Evolutionary conservation across 2,329 filamentous ascomycete genomes (phyloP).

Genomic region (Ceratocystis ficicola): DNA sequence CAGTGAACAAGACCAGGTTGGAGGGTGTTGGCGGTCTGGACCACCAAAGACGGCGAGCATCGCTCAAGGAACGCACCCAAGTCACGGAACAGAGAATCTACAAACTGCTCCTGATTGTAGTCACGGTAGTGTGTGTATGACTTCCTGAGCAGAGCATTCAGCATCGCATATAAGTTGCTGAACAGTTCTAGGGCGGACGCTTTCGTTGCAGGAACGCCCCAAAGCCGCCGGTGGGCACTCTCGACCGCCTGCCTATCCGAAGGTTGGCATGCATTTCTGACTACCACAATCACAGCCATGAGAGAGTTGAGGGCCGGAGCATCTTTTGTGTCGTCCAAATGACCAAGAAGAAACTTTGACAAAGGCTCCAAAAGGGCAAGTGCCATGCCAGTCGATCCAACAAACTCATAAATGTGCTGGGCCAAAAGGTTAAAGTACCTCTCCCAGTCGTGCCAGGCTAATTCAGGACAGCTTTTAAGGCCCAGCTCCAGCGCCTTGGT

Average conservation of each 20-base stretch:
- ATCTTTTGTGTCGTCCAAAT: slow-evolving; percentile 17
- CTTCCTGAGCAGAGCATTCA: slow-evolving; percentile 40
- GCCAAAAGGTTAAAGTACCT: slow-evolving; percentile 47
- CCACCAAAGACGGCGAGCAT: slow-evolving; percentile 39
- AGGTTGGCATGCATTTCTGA: slow-evolving; percentile 42
- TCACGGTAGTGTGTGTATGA: slow-evolving; percentile 40
- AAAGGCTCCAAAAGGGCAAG: slow-evolving; percentile 60
- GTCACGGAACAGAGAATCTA: slow-evolving; percentile 41
- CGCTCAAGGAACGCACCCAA: slow-evolving; percentile 41
- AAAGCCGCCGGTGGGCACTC: slow-evolving; percentile 51
- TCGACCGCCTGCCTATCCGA: slow-evolving; percentile 52
- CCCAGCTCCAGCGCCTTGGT: slow-evolving; percentile 56
- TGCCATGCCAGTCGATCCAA: slow-evolving; percentile 54
- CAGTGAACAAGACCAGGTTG: slow-evolving; percentile 52
- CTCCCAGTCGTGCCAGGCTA: slow-evolving; percentile 39
- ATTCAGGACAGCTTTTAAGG: slow-evolving; percentile 37
- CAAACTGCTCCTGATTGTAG: slow-evolving; percentile 30
- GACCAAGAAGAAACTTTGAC: slow-evolving; percentile 36
- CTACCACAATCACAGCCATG: slow-evolving; percentile 33
- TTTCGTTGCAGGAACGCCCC: slow-evolving; percentile 42
- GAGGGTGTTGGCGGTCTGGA: slow-evolving; percentile 45
- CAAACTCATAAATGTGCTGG: slow-evolving; percentile 46
- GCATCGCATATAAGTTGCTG: slow-evolving; percentile 51
- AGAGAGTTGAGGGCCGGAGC: slow-evolving; percentile 27
- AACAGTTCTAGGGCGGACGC: slow-evolving; percentile 47